These are phyloP conservation scores for Opeltia flavorubescens DNA, from an alignment of 495 filamentous ascomycete species.

Conservation along the genomic window DNA sequence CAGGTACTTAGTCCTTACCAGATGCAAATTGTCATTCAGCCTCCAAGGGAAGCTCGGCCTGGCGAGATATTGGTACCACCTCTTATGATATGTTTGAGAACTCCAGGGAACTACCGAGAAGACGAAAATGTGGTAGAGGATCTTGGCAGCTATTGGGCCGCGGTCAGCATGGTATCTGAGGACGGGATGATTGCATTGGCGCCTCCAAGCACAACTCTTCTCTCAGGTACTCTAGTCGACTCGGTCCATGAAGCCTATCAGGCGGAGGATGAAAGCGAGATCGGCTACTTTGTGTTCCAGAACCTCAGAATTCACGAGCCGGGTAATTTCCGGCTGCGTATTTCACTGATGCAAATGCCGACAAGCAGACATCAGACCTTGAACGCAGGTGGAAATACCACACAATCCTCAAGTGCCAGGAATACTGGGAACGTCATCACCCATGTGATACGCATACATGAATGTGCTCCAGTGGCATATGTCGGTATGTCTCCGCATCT, in stretches of 20 bases:
- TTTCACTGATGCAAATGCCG: slow-evolving; percentile 2
- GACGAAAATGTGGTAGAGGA: not conserved
- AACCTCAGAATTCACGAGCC: slow-evolving; percentile 1
- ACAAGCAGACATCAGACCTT: too few species aligned
- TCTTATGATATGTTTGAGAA: not conserved
- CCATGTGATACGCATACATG: not conserved
- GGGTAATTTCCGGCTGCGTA: not conserved
- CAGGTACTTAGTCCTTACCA: not conserved
- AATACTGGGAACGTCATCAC: not conserved
- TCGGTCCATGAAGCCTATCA: not conserved
- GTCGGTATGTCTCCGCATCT: not conserved
- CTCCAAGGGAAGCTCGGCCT: not conserved
- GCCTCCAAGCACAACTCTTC: not conserved
- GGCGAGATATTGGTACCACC: not conserved
- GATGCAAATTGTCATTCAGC: slow-evolving; percentile 2
- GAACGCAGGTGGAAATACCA: not conserved
- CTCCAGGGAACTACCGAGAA: too few species aligned
- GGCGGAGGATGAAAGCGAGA: not conserved
- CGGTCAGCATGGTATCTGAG: not conserved
- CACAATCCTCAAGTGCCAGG: not conserved
- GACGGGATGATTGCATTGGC: slow-evolving; percentile 1
- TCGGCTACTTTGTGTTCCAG: not conserved
- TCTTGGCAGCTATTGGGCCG: not conserved
- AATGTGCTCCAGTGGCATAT: not conserved
- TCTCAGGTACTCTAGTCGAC: not conserved